Base-by-base conservation (phyloP, 2,329 filamentous ascomycete species). In the Stagonosporopsis cucurbitacearum region DNA sequence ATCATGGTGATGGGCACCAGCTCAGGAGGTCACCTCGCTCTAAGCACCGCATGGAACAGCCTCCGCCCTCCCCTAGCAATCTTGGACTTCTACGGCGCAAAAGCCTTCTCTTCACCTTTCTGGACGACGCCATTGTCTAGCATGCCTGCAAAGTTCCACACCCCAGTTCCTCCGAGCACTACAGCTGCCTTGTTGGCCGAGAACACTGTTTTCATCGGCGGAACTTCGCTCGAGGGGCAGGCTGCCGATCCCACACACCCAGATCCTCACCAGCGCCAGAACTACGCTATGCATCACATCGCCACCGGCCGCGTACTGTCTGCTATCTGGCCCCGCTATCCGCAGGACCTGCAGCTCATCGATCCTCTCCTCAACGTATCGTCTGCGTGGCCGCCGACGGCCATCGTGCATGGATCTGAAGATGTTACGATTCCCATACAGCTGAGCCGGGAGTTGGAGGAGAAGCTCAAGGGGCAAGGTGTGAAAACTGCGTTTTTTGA, bases 181-280 rank as follows among this genome's bases (percentile, higher is more conserved):
- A 23, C 51, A 5, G 40, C 43, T 7, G 37, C 28, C 6, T 42
- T 62, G 9, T 20, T 44, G 12, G 26, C 33, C 33, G 59, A 59
- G 25, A 55, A 53, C 17, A 42, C 50, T 4, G 50, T 54, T 2
- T 47, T 62, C 23, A 58, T 56, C 3, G 60, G 62, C 23, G 62
- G 62, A 30, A 44, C 58, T 17, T 63, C 60, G 9, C 53, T 65
- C 4, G 62, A 65, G 48, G 62, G 62, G 13, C 62, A 65, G 35
- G 40, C 60, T 6, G 32, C 54, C n/a, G 51, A 54, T 13, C 39
- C 47, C 4, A 35, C 47, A 2, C 45, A 53, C 5, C 33, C 53
- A 17, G 39, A 54, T 13, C 49, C 53, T 11, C 39, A 54, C n/a
- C 36, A 44, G 22, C 50, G 62, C 8, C 55, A 61, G 9, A 49